Evolutionary conservation across 306 rosid species (phyloP).

Genomic region (Medicago truncatula): DNA sequence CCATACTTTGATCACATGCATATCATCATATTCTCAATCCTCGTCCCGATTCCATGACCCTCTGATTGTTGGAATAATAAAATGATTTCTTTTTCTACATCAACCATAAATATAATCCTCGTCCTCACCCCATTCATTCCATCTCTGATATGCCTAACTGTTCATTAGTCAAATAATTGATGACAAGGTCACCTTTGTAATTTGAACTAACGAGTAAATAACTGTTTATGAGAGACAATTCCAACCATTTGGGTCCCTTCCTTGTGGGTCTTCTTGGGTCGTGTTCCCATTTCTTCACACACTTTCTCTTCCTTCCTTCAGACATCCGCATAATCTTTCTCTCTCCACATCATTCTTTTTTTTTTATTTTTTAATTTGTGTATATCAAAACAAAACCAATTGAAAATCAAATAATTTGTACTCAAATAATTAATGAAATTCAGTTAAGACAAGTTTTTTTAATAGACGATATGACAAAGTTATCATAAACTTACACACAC

Average conservation of each 20-base stretch:
- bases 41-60: constrained; percentile 33
- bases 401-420: too few species aligned
- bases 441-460: too few species aligned
- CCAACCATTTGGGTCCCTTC: constrained; percentile 58
- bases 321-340: constrained; percentile 38
- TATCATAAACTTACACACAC: too few species aligned
- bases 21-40: constrained; percentile 54
- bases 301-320: constrained; percentile 58
- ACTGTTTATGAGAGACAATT: constrained; percentile 48
- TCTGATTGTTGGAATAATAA: background rate
- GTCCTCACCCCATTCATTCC: constrained; percentile 29
- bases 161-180: constrained; percentile 41
- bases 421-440: too few species aligned
- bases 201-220: constrained; percentile 24
- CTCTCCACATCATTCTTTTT: too few species aligned
- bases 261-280: constrained; percentile 52
- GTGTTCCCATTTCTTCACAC: constrained; percentile 76
- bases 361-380: too few species aligned
- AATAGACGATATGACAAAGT: too few species aligned
- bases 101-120: background rate
- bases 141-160: background rate
- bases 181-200: constrained; percentile 43
- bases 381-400: too few species aligned
- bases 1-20: constrained; percentile 75
- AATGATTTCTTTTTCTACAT: background rate